Evolutionary conservation across 202 grass and related monocot species (phyloP).

Genomic region (Musa balbisiana): DNA sequence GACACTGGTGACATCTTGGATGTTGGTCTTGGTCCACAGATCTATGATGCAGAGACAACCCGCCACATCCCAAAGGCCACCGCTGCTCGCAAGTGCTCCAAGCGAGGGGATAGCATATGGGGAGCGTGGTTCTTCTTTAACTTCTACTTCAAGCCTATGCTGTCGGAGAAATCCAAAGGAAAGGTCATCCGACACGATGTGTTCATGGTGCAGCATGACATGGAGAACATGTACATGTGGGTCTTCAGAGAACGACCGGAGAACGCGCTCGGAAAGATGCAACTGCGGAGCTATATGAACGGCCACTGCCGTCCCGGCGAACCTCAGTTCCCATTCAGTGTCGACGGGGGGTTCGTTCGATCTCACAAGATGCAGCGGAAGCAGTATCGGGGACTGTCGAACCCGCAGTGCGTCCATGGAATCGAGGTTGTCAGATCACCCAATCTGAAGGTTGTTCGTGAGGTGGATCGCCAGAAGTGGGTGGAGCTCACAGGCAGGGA

Average conservation of each 20-base stretch:
- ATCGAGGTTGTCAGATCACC: constrained; percentile 72
- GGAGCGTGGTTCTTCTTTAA: constrained; percentile 99
- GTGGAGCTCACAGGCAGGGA: constrained; percentile 77
- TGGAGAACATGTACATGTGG: constrained; percentile 99
- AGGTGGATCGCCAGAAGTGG: constrained; percentile 81
- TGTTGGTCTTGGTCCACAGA: constrained; percentile 56
- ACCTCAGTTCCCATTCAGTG: constrained; percentile 82
- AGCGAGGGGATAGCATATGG: constrained; percentile 94
- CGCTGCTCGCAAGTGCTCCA: constrained; percentile 59
- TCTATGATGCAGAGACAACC: constrained; percentile 46
- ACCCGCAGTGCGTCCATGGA: constrained; percentile 96
- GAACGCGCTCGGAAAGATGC: constrained; percentile 97
- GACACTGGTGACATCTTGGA: constrained; percentile 66
- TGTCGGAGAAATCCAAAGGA: constrained; percentile 68
- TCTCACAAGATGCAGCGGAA: constrained; percentile 95
- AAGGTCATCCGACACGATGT: constrained; percentile 65
- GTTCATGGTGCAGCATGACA: constrained; percentile 97
- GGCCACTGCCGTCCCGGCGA: constrained; percentile 76
- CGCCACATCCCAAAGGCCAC: constrained; percentile 37
- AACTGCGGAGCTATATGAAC: constrained; percentile 97
- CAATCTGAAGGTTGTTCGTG: constrained; percentile 45
- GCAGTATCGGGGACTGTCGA: constrained; percentile 87
- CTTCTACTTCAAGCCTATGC: constrained; percentile 88
- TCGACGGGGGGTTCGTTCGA: constrained; percentile 69
- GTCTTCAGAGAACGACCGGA: constrained; percentile 91